Percentiles rank a stretch among this genome's conserved stretches.
Evolutionary conservation across 495 filamentous ascomycete species (phyloP).

Genomic region (Trichoderma virens): DNA sequence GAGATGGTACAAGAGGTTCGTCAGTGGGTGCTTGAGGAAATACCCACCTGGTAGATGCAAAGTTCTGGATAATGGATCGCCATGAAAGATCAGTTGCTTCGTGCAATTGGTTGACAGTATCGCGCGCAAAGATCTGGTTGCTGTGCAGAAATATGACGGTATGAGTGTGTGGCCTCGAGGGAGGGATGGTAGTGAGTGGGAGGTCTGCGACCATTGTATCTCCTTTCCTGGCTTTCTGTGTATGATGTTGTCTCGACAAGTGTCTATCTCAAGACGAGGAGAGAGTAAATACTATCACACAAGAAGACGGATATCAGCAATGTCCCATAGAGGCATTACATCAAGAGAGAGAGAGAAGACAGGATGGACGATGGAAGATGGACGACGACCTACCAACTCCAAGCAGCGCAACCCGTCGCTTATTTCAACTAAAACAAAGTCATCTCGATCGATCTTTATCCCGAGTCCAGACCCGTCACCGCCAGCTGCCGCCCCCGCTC

Average conservation of each 20-base stretch:
- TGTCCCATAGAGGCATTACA: too few relatives aligned
- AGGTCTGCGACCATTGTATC: conserved; percentile 1
- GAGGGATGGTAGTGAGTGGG: background rate
- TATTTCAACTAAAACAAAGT: too few relatives aligned
- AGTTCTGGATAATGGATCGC: background rate
- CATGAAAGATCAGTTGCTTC: background rate
- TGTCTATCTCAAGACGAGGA: too few relatives aligned
- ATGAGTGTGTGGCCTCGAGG: background rate
- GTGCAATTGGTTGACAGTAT: background rate
- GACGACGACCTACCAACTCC: too few relatives aligned
- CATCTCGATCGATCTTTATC: background rate
- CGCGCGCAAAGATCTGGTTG: background rate
- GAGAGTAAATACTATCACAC: too few relatives aligned
- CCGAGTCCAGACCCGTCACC: background rate
- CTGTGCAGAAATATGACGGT: background rate
- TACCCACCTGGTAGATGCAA: background rate
- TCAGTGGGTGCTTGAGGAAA: background rate
- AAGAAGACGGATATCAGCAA: background rate
- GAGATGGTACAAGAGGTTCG: background rate
- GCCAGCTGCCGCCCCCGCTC: background rate
- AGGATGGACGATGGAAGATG: too few relatives aligned
- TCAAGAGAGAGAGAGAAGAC: too few relatives aligned
- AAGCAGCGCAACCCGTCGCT: too few relatives aligned
- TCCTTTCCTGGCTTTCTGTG: background rate
- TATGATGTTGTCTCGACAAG: background rate